Evolutionary conservation across 108 stramenopile genomes (phyloP).

Genomic region (Nitzschia inconspicua): DNA sequence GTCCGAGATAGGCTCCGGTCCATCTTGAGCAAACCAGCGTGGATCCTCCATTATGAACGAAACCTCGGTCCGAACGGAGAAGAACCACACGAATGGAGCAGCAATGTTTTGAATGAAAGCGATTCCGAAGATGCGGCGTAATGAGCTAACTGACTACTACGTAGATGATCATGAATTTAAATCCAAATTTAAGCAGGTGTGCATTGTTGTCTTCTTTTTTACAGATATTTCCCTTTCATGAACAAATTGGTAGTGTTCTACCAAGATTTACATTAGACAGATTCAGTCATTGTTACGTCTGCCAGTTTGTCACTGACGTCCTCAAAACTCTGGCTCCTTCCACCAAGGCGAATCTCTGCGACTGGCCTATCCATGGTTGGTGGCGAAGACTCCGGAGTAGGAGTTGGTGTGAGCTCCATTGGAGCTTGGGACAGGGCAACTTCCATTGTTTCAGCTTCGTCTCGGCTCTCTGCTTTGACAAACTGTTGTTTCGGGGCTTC

Average conservation of each 20-base stretch:
- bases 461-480: constrained; percentile 1
- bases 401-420: neutral
- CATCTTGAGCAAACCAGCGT: constrained; percentile 9
- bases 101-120: too few species aligned
- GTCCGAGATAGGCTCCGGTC: constrained; percentile 15
- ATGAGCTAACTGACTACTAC: too few species aligned
- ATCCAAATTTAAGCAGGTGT: too few species aligned
- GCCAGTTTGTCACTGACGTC: constrained; percentile 18
- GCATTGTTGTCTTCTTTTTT: too few species aligned
- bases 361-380: neutral
- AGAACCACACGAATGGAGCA: constrained; percentile 29
- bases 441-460: neutral
- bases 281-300: constrained; percentile 2
- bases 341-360: neutral
- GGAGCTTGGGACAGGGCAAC: constrained; percentile 8
- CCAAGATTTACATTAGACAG: too few species aligned
- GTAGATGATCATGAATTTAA: too few species aligned
- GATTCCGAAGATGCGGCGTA: too few species aligned
- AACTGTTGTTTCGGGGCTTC: neutral
- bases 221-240: too few species aligned
- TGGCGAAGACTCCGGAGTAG: constrained; percentile 2
- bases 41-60: constrained; percentile 15
- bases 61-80: neutral
- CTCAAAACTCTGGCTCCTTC: constrained; percentile 7
- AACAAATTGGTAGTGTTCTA: too few species aligned